phyloP scores from a whole-genome alignment of 257 asterid species.

The Paraleonurus japonicus region DNA sequence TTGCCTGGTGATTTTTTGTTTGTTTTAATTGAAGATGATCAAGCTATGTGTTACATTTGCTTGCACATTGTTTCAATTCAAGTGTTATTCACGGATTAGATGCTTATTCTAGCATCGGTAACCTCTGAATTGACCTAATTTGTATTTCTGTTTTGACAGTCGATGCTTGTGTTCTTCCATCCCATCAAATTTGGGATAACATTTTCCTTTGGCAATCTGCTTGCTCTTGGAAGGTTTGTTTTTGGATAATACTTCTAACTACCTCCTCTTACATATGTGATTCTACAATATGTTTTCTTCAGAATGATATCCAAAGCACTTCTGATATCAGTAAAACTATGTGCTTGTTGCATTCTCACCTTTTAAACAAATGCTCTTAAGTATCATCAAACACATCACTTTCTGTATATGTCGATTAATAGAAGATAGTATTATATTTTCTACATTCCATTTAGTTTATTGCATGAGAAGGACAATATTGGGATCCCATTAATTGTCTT shows the following conservation, averaged over 20 bases:
- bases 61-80: conserved; percentile 6
- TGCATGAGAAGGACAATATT: background rate
- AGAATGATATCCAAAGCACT: background rate
- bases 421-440: background rate
- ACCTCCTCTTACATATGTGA: conserved; percentile 8
- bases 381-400: background rate
- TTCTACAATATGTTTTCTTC: conserved; percentile 1
- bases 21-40: background rate
- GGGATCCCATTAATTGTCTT: background rate
- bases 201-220: conserved; percentile 94
- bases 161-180: conserved; percentile 95
- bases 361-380: background rate
- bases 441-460: conserved; percentile 11
- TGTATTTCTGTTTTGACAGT: conserved; percentile 45
- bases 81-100: conserved; percentile 14
- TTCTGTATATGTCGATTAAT: background rate
- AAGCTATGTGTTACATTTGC: background rate
- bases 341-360: conserved; percentile 17
- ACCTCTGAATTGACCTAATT: conserved; percentile 20
- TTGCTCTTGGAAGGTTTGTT: conserved; percentile 95
- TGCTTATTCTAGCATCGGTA: conserved; percentile 2
- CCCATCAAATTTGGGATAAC: conserved; percentile 96
- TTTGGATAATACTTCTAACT: background rate
- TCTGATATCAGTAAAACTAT: conserved; percentile 11
- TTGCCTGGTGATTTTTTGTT: background rate